Evolutionary conservation across 2,329 filamentous ascomycete genomes (phyloP), one percentile per base, ranked within the genome.

Genomic region (Ascomycota sp.): DNA sequence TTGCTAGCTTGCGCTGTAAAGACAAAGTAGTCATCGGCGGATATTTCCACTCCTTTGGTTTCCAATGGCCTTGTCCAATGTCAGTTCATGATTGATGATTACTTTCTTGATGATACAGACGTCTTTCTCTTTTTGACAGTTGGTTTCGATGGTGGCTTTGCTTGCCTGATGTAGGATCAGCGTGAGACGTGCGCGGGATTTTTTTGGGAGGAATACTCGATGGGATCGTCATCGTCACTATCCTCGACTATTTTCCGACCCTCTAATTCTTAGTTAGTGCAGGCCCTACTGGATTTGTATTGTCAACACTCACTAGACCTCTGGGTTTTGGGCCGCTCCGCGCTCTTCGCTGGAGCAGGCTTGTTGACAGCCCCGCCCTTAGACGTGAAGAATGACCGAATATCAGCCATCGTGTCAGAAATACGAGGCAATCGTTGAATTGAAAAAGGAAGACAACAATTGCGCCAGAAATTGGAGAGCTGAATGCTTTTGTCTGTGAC

Each of bases 381-480:
- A 36, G 77, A 71, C 32, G 76, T 73, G 58, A 95, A 94, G 55
- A 94, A 95, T 42, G 65, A 82, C 46, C 85, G 69, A 45, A 94
- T 95, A 53, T 95, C 86, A 37, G 83, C 71, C 83, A 93, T 92
- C 36, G 35, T 36, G 32, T 17, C 4, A 10, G 12, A 15, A 7
- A 21, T 5, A 6, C 10, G 20, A 7, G 21, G 27, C 17, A 21
- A 26, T 33, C 30, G 20, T 20, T 34, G 20, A 26, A 23, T 32
- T 25, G 34, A 35, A 39, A 36, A 17, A 17, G 4, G 15, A 17
- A 17, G 15, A 17, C 15, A 17, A 4, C 15, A 17, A 17, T 17
- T 17, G 3, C 4, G 15, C 15, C 15, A 17, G 4, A 17, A 17
- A 3, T 17, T 4, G 3, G 15, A 17, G 15, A 17, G 15, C 15